Percentiles rank a stretch among this genome's conserved stretches.
phyloP scores from a whole-genome alignment of 176 grass and related monocot species.

The Olyra latifolia region DNA sequence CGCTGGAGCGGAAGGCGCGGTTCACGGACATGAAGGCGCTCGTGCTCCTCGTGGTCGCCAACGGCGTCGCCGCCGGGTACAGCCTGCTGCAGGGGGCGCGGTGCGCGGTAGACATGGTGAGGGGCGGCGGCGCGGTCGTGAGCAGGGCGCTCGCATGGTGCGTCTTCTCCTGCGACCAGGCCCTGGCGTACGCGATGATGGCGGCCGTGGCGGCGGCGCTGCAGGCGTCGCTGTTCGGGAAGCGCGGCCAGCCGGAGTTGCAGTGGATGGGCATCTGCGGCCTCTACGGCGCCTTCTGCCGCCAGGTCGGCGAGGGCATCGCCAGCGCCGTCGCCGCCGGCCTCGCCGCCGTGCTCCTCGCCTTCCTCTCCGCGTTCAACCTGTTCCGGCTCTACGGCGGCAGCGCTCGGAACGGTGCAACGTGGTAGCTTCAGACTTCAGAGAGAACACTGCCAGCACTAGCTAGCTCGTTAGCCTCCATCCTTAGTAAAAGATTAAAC shows the following conservation, averaged over 20 bases:
- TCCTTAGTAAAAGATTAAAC: too few species aligned
- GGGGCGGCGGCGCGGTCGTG: neutral
- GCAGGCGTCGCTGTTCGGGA: constrained; percentile 54
- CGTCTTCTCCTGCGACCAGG: constrained; percentile 83
- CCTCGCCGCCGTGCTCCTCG: constrained; percentile 41
- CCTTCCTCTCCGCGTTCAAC: constrained; percentile 74
- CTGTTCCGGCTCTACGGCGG: constrained; percentile 71
- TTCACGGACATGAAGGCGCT: constrained; percentile 78
- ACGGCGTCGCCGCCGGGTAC: constrained; percentile 54
- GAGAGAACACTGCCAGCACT: too few species aligned
- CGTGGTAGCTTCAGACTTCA: neutral
- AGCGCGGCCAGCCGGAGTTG: constrained; percentile 62
- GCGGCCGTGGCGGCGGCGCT: constrained; percentile 56
- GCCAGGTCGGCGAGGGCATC: constrained; percentile 47
- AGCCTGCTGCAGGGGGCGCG: constrained; percentile 66
- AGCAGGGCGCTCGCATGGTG: constrained; percentile 53
- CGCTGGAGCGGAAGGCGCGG: constrained; percentile 51
- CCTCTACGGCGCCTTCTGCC: constrained; percentile 82
- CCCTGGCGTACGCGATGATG: constrained; percentile 65
- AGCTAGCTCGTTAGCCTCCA: too few species aligned
- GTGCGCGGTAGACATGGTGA: constrained; percentile 33
- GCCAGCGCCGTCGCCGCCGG: constrained; percentile 49
- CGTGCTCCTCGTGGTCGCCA: constrained; percentile 57
- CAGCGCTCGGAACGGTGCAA: neutral
- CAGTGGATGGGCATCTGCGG: constrained; percentile 85